Evolutionary conservation across 2,329 filamentous ascomycete species (phyloP), one percentile per base, ranked within the genome.

Genomic region (Orbilia blumenaviensis): DNA sequence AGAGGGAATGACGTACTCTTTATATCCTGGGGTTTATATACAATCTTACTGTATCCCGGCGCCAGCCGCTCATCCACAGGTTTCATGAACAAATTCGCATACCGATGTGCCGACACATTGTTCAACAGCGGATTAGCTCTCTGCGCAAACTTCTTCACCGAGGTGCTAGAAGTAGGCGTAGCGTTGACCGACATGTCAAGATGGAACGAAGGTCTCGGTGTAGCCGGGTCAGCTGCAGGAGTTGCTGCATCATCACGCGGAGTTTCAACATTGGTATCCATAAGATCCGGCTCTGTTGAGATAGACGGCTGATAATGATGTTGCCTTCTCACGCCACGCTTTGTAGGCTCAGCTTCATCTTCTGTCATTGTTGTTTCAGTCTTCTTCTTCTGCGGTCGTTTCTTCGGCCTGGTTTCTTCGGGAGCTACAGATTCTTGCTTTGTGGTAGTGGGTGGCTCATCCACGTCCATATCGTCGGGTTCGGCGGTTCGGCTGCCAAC

Each of bases 71-170:
- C 90, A 9, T 91, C 90, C 56, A 94, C 87, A 1, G 90, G 89
- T 66, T 90, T 89, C 27, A 90, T 89, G 81, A 94, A 94, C 83
- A 92, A 92, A 78, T 92, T 92, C 50, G 91, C 92, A 79, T 91
- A 88, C 34, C 91, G 90, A 81, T 94, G 91, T 63, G 89, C 91
- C 23, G 89, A 88, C 73, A 94, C 91, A 79, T 92, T 89, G 81
- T 93, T 91, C 78, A 94, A 86, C 10, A 92, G 89, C 8, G 79
- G 79, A 36, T 79, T 75, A 29, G 78, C 79, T 25, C 80, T 62
- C 34, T 79, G 78, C 23, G 78, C 66, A 60, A 80, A 80, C 63
- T 80, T 80, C 71, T 80, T 80, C n/a, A 75, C 71, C 3, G 71
- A 32, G 3, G 71, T 54, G 6, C 54, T 29, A 8, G 63, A 58